Conservation (phyloP, 1,139 yeast genomes). For the Suhomyces bribrorum region DNA sequence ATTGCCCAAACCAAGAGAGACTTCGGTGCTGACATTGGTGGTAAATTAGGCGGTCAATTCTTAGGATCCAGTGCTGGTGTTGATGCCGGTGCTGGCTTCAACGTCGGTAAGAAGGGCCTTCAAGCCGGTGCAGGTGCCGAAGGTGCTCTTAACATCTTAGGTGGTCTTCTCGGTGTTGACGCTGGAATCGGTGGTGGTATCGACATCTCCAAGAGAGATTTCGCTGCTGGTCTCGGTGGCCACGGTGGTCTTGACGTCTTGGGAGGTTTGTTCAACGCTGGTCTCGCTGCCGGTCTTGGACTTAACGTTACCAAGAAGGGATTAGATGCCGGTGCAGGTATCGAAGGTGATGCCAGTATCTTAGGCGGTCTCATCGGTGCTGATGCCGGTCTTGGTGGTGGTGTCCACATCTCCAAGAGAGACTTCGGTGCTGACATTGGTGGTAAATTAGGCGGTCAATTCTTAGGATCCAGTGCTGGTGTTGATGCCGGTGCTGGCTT, state of each 20-base stretch:
- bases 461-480: conserved; percentile 11
- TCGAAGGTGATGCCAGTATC: neutral
- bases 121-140: conserved; percentile 5
- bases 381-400: conserved; percentile 16
- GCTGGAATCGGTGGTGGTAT: conserved; percentile 14
- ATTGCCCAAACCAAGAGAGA: conserved; percentile 11
- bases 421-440: conserved; percentile 13
- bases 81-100: conserved; percentile 16
- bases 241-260: conserved; percentile 13
- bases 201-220: conserved; percentile 7
- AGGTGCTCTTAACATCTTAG: conserved; percentile 4
- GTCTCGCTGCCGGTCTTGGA: conserved; percentile 10
- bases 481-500: conserved; percentile 14
- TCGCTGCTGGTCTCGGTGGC: conserved; percentile 5
- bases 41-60: conserved; percentile 7
- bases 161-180: conserved; percentile 13
- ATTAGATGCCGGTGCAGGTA: conserved; percentile 7
- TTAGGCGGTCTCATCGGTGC: conserved; percentile 11
- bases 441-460: conserved; percentile 1
- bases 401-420: conserved; percentile 11
- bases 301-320: conserved; percentile 11
- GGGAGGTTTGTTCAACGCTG: conserved; percentile 8
- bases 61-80: conserved; percentile 5
- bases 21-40: conserved; percentile 12
- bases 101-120: conserved; percentile 9